Percentiles rank a stretch among this genome's conserved stretches.
Evolutionary conservation across 2,329 filamentous ascomycete species (phyloP).

Genomic region (Stylonectria norvegica): DNA sequence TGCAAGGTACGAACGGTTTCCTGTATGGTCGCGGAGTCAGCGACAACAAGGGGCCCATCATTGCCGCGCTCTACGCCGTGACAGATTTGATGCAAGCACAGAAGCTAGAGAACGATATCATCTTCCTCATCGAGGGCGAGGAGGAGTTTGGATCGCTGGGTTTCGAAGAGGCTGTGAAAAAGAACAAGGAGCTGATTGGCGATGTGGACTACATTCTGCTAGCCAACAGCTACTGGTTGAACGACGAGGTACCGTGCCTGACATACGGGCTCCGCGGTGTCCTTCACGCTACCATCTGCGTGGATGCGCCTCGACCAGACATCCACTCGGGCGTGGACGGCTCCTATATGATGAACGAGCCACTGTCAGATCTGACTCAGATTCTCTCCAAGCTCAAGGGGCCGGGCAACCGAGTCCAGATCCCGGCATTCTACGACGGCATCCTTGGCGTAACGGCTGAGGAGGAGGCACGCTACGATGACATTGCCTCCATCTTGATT

Average conservation of each 20-base stretch:
- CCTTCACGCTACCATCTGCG: conserved; percentile 84
- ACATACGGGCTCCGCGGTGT: conserved; percentile 94
- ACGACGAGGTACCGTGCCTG: conserved; percentile 90
- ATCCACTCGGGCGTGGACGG: conserved; percentile 97
- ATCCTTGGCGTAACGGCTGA: conserved; percentile 71
- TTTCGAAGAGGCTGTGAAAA: conserved; percentile 77
- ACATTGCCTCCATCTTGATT: conserved; percentile 75
- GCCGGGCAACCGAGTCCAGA: conserved; percentile 72
- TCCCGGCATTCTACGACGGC: conserved; percentile 85
- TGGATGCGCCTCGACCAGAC: conserved; percentile 83
- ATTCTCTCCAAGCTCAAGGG: conserved; percentile 81
- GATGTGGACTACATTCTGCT: conserved; percentile 90
- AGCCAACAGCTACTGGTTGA: conserved; percentile 98
- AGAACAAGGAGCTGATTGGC: conserved; percentile 81
- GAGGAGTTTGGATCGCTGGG: conserved; percentile 93
- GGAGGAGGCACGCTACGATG: conserved; percentile 77
- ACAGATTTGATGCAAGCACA: conserved; percentile 86
- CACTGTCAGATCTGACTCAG: conserved; percentile 83
- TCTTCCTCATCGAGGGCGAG: conserved; percentile 94
- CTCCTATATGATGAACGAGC: conserved; percentile 83
- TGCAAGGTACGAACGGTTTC: conserved; percentile 86
- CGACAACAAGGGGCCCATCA: conserved; percentile 94
- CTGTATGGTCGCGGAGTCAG: conserved; percentile 94
- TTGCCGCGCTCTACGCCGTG: conserved; percentile 90
- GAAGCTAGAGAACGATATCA: conserved; percentile 77